phyloP scores from a whole-genome alignment of 2,329 filamentous ascomycete species.

The Trichoderma sp. region DNA sequence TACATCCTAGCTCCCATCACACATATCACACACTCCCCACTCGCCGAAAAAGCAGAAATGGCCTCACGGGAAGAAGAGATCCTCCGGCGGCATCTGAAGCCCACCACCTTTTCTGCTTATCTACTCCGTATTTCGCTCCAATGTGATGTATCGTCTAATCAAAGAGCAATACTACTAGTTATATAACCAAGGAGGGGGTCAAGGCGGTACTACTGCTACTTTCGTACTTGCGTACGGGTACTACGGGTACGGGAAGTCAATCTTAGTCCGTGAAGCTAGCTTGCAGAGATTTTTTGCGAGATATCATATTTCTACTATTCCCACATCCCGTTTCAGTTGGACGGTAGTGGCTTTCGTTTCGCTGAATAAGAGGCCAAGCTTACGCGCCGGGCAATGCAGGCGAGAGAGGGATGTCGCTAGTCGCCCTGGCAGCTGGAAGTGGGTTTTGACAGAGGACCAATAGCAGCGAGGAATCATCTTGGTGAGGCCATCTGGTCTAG shows the following conservation, averaged over 20 bases:
- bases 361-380: background rate
- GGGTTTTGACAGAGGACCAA: background rate
- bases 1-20: constrained; percentile 12
- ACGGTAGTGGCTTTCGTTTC: background rate
- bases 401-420: background rate
- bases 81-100: background rate
- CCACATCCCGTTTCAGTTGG: background rate
- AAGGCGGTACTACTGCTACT: background rate
- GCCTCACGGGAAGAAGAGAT: background rate
- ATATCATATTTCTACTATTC: background rate
- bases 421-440: background rate
- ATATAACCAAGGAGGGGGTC: background rate
- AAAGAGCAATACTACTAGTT: background rate
- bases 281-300: background rate
- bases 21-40: constrained; percentile 7
- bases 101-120: too few species aligned
- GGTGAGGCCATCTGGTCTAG: background rate
- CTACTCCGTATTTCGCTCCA: background rate
- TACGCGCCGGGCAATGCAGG: constrained; percentile 13
- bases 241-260: constrained; percentile 1
- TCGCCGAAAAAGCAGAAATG: background rate
- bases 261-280: background rate
- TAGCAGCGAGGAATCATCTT: background rate
- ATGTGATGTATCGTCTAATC: background rate
- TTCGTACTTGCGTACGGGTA: background rate